Evolutionary conservation across 129 eudicot genomes (phyloP).

Genomic region (Daucus carota): DNA sequence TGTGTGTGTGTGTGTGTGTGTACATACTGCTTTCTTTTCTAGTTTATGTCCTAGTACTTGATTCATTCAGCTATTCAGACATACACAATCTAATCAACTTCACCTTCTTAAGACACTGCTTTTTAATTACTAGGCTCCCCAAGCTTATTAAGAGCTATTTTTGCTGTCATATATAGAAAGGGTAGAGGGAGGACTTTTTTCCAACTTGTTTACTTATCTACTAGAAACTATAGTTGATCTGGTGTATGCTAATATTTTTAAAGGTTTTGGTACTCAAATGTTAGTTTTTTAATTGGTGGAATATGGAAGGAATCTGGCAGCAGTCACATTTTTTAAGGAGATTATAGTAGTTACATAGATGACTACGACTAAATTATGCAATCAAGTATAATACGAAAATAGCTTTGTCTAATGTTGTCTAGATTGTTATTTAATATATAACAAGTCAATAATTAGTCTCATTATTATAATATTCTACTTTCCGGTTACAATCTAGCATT

Average conservation of each 20-base stretch:
- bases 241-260: not conserved
- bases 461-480: not conserved
- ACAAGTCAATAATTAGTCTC: not conserved
- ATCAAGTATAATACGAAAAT: no score
- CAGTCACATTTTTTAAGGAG: no score
- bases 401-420: no score
- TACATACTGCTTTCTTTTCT: not conserved
- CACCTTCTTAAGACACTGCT: not conserved
- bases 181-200: not conserved
- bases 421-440: not conserved
- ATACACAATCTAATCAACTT: not conserved
- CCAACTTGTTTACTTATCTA: not conserved
- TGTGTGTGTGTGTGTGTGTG: no score
- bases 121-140: not conserved
- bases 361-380: no score
- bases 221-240: not conserved
- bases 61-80: not conserved
- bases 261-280: constrained; percentile 1
- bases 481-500: not conserved
- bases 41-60: no score
- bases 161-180: not conserved
- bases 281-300: not conserved
- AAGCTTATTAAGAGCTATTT: not conserved
- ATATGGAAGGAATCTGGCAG: no score
- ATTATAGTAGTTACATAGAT: no score